Base-by-base conservation (phyloP, 805 yeast genomes). In the Pichia cephalocereana region DNA sequence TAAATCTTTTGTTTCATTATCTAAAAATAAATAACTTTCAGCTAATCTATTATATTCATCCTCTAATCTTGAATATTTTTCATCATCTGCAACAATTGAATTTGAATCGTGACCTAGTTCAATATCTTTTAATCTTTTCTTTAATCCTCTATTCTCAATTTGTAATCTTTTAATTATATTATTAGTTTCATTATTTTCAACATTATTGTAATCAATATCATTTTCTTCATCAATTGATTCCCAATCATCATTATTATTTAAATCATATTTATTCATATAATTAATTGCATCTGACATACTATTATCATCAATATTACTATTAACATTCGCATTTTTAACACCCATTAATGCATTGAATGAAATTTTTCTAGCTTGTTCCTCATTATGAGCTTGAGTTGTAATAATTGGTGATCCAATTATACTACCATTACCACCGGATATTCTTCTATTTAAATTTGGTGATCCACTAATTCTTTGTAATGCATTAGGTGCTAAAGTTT, bases 331-430 rank as follows among this genome's bases (percentile, higher is more conserved):
- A 27, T 28, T 19, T 26, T 30, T 28, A 14, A 41, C 18, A 18
- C 55, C 55, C 10, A 46, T 48, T 7, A 62, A 47, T 1, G 63
- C 57, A 38, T 50, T 57, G 6, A 62, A 50, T 1, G 67, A 60
- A 6, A 56, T 11, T 32, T 64, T 50, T 12, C 49, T 46, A 9
- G 47, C 46, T 6, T 40, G 12, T 17, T 44, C 48, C 12, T 51
- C 53, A n/a, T 44, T 41, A 6, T 30, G 10, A 11, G 14, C 10
- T 10, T 30, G 11, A 15, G 45, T 46, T 6, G 58, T 46, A 50
- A 44, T n/a, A 4, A 28, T 47, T 4, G 65, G 64, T 5, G 63
- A 54, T 7, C 58, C 59, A 23, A 61, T 52, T 14, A 55, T 44
- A 3, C 48, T 54, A 4, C 45, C 51, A 39, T 46, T 47, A 6